Conservation (phyloP, 139 green algal species). For the Chara braunii region DNA sequence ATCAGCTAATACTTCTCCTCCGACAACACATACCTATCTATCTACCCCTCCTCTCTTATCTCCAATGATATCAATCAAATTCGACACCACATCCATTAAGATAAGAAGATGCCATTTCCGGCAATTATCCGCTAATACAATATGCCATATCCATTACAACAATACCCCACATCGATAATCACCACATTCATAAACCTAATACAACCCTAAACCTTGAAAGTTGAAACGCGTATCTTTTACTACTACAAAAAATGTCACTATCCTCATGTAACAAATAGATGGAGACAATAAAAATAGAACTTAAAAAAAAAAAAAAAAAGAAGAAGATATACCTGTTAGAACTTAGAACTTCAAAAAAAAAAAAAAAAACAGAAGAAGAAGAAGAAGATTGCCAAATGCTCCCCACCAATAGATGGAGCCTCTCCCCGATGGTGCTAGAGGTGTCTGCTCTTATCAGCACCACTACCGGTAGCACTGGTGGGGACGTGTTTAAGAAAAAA, state of each 20-base stretch:
- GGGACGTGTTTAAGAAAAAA: no score
- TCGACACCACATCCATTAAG: no score
- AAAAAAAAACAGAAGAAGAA: constrained; percentile 3
- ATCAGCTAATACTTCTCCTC: neutral
- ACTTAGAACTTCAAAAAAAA: neutral
- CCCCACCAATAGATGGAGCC: no score
- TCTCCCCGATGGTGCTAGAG: no score
- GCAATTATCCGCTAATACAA: neutral
- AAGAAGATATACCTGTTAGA: neutral
- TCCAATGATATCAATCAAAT: no score
- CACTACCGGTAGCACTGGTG: no score
- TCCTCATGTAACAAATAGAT: neutral
- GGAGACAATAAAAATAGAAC: neutral
- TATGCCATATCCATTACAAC: neutral
- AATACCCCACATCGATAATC: neutral
- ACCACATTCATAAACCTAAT: neutral
- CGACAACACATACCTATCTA: neutral
- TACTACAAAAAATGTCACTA: neutral
- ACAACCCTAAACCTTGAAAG: no score
- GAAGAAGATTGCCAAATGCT: no score
- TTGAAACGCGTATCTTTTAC: neutral
- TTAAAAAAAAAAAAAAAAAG: constrained; percentile 5
- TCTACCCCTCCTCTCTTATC: no score
- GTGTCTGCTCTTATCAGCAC: no score
- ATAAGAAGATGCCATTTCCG: neutral